phyloP scores from a whole-genome alignment of 192 early-diverging fungal genomes.

The Rhizophlyctis rosea region DNA sequence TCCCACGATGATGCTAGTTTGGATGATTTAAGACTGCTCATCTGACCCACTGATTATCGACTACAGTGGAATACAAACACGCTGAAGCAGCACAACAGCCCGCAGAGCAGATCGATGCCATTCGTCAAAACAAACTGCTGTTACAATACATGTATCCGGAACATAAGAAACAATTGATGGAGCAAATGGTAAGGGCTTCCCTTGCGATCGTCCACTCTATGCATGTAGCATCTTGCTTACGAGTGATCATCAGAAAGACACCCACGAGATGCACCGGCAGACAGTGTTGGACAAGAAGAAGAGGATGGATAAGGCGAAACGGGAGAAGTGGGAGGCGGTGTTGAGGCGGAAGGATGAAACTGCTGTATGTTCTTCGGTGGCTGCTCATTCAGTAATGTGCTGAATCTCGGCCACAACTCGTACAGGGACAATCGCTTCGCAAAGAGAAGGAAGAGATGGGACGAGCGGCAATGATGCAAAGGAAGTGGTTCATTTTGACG shows the following conservation, averaged over 20 bases:
- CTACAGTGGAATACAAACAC: background rate
- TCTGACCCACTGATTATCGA: background rate
- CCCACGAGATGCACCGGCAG: conserved; percentile 14
- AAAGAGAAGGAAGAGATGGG: conserved; percentile 48
- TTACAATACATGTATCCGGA: background rate
- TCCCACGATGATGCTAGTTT: background rate
- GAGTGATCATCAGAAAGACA: conserved; percentile 8
- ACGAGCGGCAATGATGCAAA: conserved; percentile 34
- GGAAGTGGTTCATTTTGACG: conserved; percentile 54
- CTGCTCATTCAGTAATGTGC: background rate
- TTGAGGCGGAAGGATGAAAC: conserved; percentile 9
- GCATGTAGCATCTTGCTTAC: background rate
- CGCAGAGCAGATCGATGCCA: no score
- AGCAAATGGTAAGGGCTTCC: background rate
- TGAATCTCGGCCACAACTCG: no score
- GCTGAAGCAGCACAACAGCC: no score
- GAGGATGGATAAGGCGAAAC: background rate
- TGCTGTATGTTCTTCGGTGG: background rate
- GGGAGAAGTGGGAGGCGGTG: background rate
- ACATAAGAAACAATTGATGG: background rate
- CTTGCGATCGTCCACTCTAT: background rate
- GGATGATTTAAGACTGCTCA: background rate
- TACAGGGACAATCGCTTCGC: no score
- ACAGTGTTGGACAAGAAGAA: conserved; percentile 15
- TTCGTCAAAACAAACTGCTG: no score